Conservation (phyloP, 2,329 filamentous ascomycete species). For the Colletotrichum sp. region DNA sequence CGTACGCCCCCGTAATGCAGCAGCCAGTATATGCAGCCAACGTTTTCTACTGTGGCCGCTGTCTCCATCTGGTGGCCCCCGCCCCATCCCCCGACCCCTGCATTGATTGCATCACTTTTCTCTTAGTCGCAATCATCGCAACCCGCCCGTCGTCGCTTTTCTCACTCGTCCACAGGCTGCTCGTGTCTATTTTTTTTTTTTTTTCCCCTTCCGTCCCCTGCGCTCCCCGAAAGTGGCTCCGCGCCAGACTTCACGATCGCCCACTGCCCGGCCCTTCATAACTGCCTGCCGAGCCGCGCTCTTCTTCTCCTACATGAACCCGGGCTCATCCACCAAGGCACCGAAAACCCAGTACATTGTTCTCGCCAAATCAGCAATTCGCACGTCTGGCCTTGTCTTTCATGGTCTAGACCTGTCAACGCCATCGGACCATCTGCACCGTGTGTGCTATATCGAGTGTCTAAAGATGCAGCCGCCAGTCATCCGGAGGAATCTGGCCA, state of each 20-base stretch:
- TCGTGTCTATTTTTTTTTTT: neutral
- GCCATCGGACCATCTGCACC: conserved; percentile 16
- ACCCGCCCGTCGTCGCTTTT: neutral
- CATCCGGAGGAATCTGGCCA: conserved; percentile 11
- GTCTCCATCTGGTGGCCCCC: neutral
- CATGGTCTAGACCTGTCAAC: conserved; percentile 12
- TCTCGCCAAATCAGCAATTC: neutral
- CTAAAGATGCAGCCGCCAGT: conserved; percentile 8
- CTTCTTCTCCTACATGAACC: neutral
- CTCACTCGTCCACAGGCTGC: neutral
- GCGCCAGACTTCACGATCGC: neutral
- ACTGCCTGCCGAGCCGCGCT: neutral
- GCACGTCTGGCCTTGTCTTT: neutral
- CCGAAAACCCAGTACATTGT: neutral
- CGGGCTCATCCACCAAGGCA: neutral
- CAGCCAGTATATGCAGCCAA: neutral
- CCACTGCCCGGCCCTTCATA: neutral
- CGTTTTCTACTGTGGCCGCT: conserved; percentile 8
- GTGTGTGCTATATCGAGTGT: neutral
- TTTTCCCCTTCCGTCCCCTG: neutral
- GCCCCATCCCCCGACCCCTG: conserved; percentile 12
- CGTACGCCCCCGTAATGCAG: neutral
- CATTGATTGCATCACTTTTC: conserved; percentile 24
- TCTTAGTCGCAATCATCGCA: conserved; percentile 7
- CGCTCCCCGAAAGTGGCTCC: neutral